Evolutionary conservation across 139 green algal genomes (phyloP).

Genomic region (Astrephomene gubernaculifera): DNA sequence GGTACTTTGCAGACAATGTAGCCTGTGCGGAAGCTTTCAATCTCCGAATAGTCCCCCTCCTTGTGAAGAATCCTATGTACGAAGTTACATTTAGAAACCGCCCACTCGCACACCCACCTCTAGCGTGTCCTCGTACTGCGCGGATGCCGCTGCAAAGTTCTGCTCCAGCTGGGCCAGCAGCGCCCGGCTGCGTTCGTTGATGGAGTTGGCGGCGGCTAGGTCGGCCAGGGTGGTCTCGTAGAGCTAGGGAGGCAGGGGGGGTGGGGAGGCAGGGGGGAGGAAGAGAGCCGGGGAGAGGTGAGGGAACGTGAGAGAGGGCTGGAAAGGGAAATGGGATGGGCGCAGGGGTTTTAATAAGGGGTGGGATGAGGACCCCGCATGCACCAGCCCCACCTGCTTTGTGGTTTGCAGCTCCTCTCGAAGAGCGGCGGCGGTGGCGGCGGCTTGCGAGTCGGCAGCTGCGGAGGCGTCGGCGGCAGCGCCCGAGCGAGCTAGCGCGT

Average conservation of each 20-base stretch:
- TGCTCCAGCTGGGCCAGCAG: slow-evolving; percentile 37
- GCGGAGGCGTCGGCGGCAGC: slow-evolving; percentile 26
- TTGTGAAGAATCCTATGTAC: too few species aligned
- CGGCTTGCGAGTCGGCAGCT: slow-evolving; percentile 13
- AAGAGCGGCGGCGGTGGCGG: slow-evolving; percentile 9
- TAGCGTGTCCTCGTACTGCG: slow-evolving; percentile 40
- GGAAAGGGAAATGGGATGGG: not conserved
- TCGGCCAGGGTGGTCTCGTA: slow-evolving; percentile 25
- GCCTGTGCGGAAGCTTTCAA: too few species aligned
- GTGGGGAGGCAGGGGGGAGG: too few species aligned
- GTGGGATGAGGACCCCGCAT: not conserved
- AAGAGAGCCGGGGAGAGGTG: not conserved
- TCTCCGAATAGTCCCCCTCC: too few species aligned
- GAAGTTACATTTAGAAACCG: too few species aligned
- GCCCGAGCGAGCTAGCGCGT: slow-evolving; percentile 1
- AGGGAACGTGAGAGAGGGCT: not conserved
- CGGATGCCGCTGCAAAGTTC: slow-evolving; percentile 35
- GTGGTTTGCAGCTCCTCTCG: slow-evolving; percentile 19
- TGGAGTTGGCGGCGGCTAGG: slow-evolving; percentile 28
- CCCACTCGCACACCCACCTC: not conserved
- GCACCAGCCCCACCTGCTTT: slow-evolving; percentile 22
- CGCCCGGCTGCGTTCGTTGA: slow-evolving; percentile 35
- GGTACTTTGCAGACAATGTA: too few species aligned
- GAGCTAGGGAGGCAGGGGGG: not conserved
- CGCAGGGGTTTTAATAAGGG: not conserved